phyloP scores from a whole-genome alignment of 257 asterid genomes.

The Solanum chiquidenum region DNA sequence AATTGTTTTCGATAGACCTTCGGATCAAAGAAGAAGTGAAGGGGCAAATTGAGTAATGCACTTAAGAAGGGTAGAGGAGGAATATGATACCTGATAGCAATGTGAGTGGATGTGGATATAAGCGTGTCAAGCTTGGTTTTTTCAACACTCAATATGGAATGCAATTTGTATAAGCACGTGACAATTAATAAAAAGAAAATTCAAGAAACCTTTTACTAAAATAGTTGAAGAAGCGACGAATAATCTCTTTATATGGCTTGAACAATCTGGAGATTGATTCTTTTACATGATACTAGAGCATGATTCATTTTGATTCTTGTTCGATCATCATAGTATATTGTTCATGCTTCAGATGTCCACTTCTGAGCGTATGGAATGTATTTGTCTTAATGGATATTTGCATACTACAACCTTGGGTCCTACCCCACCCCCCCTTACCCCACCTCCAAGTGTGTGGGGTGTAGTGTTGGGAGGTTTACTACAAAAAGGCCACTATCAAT shows the following conservation, averaged over 20 bases:
- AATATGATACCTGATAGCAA: neutral
- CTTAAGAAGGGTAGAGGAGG: neutral
- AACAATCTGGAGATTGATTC: neutral
- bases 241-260: neutral
- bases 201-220: neutral
- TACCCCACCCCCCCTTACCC: neutral
- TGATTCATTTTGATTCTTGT: neutral
- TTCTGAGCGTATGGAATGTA: neutral
- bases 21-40: neutral
- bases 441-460: constrained; percentile 1
- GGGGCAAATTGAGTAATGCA: neutral
- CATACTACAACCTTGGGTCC: neutral
- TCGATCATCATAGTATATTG: neutral
- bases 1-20: neutral
- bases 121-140: neutral
- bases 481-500: neutral
- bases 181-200: neutral
- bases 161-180: neutral
- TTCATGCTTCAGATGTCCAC: neutral
- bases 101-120: constrained; percentile 1
- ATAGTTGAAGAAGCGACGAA: neutral
- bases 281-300: neutral
- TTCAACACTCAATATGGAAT: neutral
- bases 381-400: neutral
- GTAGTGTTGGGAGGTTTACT: neutral